phyloP scores from a whole-genome alignment of 805 yeast genomes.

The Metschnikowia arizonensis region DNA sequence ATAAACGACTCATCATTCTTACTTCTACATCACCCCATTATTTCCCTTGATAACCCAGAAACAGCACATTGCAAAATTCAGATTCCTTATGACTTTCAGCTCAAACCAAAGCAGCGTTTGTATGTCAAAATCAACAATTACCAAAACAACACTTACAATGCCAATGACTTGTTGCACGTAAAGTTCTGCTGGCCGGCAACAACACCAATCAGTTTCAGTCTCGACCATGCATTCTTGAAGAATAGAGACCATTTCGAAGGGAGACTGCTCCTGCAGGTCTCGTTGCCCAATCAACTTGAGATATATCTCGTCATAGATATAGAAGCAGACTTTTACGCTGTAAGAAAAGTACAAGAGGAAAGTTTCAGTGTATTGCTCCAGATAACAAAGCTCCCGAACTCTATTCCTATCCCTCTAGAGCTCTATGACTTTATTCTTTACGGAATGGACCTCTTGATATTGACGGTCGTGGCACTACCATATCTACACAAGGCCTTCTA shows the following conservation, averaged over 20 bases:
- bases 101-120: slow-evolving; percentile 13
- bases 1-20: slow-evolving; percentile 15
- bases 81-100: slow-evolving; percentile 14
- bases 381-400: slow-evolving; percentile 15
- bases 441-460: slow-evolving; percentile 13
- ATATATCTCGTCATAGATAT: slow-evolving; percentile 15
- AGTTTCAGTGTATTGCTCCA: slow-evolving; percentile 8
- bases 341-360: slow-evolving; percentile 3
- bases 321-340: slow-evolving; percentile 17
- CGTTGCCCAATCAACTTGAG: slow-evolving; percentile 9
- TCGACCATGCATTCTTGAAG: slow-evolving; percentile 12
- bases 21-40: slow-evolving; percentile 15
- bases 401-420: slow-evolving; percentile 19
- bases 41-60: slow-evolving; percentile 8
- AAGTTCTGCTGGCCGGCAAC: slow-evolving; percentile 23
- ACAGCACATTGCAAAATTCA: slow-evolving; percentile 4
- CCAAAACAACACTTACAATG: slow-evolving; percentile 21
- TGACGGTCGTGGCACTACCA: slow-evolving; percentile 9
- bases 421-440: slow-evolving; percentile 16
- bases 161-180: slow-evolving; percentile 18
- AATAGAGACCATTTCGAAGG: slow-evolving; percentile 6
- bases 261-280: background rate
- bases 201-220: slow-evolving; percentile 13
- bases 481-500: background rate
- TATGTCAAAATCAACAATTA: slow-evolving; percentile 35